These are phyloP conservation scores for Dryas drummondii DNA, from an alignment of 306 rosid genomes.

Conservation along the genomic window DNA sequence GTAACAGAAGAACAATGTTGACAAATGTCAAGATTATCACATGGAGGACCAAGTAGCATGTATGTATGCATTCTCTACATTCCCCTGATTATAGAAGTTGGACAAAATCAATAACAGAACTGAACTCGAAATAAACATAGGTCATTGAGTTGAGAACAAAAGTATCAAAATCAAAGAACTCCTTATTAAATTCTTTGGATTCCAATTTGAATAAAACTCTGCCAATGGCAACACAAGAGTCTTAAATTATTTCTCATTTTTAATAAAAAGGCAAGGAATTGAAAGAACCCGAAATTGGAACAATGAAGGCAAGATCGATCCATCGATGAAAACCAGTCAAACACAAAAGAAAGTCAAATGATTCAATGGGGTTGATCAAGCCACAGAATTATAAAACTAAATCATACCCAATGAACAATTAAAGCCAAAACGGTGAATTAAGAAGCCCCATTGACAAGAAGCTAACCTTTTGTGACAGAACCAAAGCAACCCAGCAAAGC, in stretches of 20 bases:
- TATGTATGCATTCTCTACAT: no score
- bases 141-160: background rate
- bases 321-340: slow-evolving; percentile 26
- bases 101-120: no score
- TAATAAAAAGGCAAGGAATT: background rate
- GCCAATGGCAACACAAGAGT: background rate
- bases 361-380: slow-evolving; percentile 14
- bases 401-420: slow-evolving; percentile 1
- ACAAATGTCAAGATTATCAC: background rate
- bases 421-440: background rate
- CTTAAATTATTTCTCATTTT: background rate
- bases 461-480: slow-evolving; percentile 46
- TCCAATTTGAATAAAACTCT: background rate
- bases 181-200: background rate
- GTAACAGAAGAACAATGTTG: background rate
- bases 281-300: slow-evolving; percentile 11
- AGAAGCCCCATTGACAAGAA: background rate
- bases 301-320: slow-evolving; percentile 36
- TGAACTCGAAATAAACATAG: no score
- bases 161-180: slow-evolving; percentile 11
- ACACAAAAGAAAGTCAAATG: slow-evolving; percentile 12
- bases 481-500: slow-evolving; percentile 18
- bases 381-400: slow-evolving; percentile 2
- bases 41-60: background rate
- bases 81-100: no score